Percentiles rank a stretch among this genome's conserved stretches.
Evolutionary conservation across 192 early-diverging fungal genomes (phyloP).

Genomic region (Podochytrium sp.): DNA sequence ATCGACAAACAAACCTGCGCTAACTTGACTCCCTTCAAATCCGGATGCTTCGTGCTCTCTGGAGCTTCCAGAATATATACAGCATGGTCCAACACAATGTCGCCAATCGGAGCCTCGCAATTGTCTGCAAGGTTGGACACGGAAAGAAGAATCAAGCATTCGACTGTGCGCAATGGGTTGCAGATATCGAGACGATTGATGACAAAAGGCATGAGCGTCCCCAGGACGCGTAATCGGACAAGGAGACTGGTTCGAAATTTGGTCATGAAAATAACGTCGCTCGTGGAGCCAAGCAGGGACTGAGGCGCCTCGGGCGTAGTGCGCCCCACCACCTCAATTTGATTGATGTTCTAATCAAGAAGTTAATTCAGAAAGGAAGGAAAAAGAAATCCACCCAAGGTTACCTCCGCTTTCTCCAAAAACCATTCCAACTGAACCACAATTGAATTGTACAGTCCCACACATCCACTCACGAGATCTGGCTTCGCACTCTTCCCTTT

Average conservation of each 20-base stretch:
- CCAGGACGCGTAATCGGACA: not conserved
- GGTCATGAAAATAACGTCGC: not conserved
- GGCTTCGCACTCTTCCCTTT: not conserved
- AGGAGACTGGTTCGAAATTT: conserved; percentile 1
- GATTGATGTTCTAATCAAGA: not conserved
- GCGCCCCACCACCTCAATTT: not conserved
- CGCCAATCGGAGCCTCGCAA: conserved; percentile 7
- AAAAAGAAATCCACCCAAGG: not conserved
- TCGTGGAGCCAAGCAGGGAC: not conserved
- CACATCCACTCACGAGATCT: not conserved
- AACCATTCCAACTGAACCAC: conserved; percentile 27
- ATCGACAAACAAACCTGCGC: conserved; percentile 1
- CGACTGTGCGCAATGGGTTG: conserved; percentile 14
- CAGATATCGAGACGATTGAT: not conserved
- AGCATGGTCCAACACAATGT: conserved; percentile 16
- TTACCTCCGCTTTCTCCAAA: conserved; percentile 15
- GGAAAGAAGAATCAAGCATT: conserved; percentile 39
- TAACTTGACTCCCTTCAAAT: conserved; percentile 12
- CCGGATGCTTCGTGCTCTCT: not conserved
- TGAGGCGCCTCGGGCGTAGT: not conserved
- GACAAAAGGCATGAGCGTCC: conserved; percentile 17
- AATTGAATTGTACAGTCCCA: conserved; percentile 9
- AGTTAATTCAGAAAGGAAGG: not conserved
- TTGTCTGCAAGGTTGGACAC: conserved; percentile 71
- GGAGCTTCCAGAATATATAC: conserved; percentile 16